phyloP scores from a whole-genome alignment of 1,284 basidiomycete species.

The Irpex sp. region DNA sequence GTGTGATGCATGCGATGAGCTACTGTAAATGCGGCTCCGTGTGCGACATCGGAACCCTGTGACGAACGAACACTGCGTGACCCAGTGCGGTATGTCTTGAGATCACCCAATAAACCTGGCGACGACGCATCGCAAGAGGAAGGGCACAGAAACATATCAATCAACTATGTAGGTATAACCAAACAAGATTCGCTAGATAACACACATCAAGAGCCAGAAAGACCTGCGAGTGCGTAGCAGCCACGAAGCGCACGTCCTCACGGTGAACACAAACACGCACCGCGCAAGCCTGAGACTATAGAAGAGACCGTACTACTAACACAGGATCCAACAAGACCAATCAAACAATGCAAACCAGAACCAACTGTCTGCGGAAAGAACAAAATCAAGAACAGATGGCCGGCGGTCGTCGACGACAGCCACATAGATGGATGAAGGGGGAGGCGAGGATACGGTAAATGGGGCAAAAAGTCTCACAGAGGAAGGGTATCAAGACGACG shows the following conservation, averaged over 20 bases:
- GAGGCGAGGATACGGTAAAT: not conserved
- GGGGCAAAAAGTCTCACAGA: not conserved
- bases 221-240: not conserved
- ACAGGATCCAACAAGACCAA: slow-evolving; percentile 1
- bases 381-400: not conserved
- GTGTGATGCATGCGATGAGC: too few species aligned
- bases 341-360: not conserved
- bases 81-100: too few species aligned
- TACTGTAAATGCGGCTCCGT: too few species aligned
- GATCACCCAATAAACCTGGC: too few species aligned
- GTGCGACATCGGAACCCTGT: too few species aligned
- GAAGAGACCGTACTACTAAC: slow-evolving; percentile 1
- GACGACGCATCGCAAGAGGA: too few species aligned
- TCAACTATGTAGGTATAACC: too few species aligned
- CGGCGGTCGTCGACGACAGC: not conserved
- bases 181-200: not conserved
- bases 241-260: not conserved
- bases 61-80: too few species aligned
- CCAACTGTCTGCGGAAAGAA: too few species aligned
- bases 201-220: not conserved
- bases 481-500: slow-evolving; percentile 7
- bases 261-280: not conserved
- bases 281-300: not conserved
- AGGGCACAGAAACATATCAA: too few species aligned
- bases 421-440: not conserved